phyloP scores from a whole-genome alignment of 176 grass and related monocot genomes.

The Carex parvula region DNA sequence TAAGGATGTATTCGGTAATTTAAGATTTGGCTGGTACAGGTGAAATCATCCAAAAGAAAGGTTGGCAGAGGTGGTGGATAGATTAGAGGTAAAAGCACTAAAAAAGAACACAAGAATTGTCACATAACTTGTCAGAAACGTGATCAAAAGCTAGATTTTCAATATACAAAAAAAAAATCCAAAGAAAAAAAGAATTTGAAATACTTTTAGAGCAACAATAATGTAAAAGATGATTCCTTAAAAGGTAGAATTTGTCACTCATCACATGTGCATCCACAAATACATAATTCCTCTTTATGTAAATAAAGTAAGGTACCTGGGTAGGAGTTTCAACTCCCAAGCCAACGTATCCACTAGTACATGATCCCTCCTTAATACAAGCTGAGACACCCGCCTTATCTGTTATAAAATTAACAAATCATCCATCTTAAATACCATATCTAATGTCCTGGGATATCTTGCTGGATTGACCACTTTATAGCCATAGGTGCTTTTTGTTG shows the following conservation, averaged over 20 bases:
- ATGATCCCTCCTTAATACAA: conserved; percentile 89
- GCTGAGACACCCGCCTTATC: conserved; percentile 86
- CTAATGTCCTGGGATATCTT: background rate
- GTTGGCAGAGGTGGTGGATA: background rate
- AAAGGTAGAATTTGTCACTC: background rate
- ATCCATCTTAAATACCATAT: background rate
- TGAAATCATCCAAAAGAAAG: background rate
- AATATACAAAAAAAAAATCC: background rate
- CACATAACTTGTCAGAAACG: background rate
- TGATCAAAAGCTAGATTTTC: background rate
- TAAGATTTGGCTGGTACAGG: background rate
- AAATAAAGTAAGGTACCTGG: conserved; percentile 50
- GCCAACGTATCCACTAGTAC: conserved; percentile 84
- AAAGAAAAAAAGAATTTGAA: background rate
- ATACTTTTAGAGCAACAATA: background rate
- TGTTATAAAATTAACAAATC: conserved; percentile 28
- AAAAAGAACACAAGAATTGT: background rate
- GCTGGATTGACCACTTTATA: background rate
- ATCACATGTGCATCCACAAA: background rate
- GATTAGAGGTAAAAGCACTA: background rate
- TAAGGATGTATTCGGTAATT: background rate
- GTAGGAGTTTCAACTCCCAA: conserved; percentile 74
- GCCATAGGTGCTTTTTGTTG: background rate
- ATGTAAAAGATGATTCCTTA: background rate
- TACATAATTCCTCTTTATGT: background rate